Percentiles rank a stretch among this genome's conserved stretches.
These are phyloP conservation scores for Aquilaria yunnanensis DNA, from an alignment of 345 rosid genomes.

Conservation along the genomic window DNA sequence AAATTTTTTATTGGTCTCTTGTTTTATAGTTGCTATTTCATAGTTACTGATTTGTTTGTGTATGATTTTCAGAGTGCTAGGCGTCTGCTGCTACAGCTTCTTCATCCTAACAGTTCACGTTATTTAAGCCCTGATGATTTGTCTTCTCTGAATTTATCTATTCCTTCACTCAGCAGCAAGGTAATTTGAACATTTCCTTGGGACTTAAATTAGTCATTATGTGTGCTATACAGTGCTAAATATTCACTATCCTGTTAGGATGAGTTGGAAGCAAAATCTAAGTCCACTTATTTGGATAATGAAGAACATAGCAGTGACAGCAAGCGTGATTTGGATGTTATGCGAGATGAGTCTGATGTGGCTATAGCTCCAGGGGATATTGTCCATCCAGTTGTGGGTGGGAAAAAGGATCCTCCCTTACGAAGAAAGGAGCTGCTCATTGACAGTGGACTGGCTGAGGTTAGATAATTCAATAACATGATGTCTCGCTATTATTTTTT, in stretches of 20 bases:
- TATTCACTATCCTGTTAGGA: constrained; percentile 28
- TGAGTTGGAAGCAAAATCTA: constrained; percentile 34
- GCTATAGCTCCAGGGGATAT: constrained; percentile 26
- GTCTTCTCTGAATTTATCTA: constrained; percentile 49
- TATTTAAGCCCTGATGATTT: constrained; percentile 75
- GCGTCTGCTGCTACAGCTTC: constrained; percentile 67
- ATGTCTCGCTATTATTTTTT: background rate
- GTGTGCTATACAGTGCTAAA: constrained; percentile 5
- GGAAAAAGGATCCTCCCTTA: constrained; percentile 70
- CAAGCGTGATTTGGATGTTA: constrained; percentile 21
- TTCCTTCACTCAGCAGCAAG: constrained; percentile 61
- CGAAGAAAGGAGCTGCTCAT: constrained; percentile 82
- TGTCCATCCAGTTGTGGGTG: constrained; percentile 27
- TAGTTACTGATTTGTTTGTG: constrained; percentile 8
- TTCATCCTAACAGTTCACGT: constrained; percentile 73
- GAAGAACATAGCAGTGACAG: constrained; percentile 28
- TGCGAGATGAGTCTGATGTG: constrained; percentile 17
- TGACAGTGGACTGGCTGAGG: constrained; percentile 91
- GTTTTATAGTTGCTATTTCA: constrained; percentile 3
- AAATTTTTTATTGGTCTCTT: background rate
- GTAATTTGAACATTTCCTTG: constrained; percentile 30
- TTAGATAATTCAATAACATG: constrained; percentile 17
- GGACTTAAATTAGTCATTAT: constrained; percentile 1
- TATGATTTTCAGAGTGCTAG: constrained; percentile 59
- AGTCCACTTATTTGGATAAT: constrained; percentile 24